Percentiles rank a stretch among this genome's conserved stretches.
Conservation (phyloP, 2,329 filamentous ascomycete species). For the Talaromyces sp. region DNA sequence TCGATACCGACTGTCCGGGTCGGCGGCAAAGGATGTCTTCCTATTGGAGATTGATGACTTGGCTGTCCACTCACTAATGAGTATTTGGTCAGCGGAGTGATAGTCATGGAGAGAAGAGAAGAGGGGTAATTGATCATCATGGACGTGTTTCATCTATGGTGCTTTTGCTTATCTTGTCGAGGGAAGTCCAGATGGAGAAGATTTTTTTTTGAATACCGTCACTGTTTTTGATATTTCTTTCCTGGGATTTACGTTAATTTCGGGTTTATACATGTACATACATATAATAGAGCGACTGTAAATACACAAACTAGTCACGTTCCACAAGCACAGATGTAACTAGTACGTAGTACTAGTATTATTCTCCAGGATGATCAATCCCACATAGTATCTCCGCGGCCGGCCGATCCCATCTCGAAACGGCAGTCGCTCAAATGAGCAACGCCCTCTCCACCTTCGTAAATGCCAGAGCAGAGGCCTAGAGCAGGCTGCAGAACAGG, state of each 20-base stretch:
- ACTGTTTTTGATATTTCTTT: background rate
- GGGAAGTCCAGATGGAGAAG: background rate
- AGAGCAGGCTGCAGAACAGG: no score
- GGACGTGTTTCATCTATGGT: background rate
- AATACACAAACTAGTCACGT: background rate
- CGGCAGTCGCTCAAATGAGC: background rate
- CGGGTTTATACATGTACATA: background rate
- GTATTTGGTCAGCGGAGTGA: background rate
- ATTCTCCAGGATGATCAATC: background rate
- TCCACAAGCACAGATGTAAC: background rate
- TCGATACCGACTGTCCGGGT: slow-evolving; percentile 1
- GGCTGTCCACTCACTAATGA: background rate
- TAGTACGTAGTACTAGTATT: no score
- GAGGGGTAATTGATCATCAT: background rate
- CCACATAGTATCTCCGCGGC: background rate
- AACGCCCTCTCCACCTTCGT: background rate
- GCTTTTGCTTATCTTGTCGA: background rate
- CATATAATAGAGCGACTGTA: background rate
- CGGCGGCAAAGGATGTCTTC: background rate
- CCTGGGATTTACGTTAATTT: background rate
- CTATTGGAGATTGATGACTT: background rate
- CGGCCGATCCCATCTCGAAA: background rate
- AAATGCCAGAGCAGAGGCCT: no score
- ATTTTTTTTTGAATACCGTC: background rate
- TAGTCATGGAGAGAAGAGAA: background rate